Percentiles rank a stretch among this genome's conserved stretches.
Evolutionary conservation across 495 filamentous ascomycete species (phyloP).

Genomic region (Talaromyces ruber): DNA sequence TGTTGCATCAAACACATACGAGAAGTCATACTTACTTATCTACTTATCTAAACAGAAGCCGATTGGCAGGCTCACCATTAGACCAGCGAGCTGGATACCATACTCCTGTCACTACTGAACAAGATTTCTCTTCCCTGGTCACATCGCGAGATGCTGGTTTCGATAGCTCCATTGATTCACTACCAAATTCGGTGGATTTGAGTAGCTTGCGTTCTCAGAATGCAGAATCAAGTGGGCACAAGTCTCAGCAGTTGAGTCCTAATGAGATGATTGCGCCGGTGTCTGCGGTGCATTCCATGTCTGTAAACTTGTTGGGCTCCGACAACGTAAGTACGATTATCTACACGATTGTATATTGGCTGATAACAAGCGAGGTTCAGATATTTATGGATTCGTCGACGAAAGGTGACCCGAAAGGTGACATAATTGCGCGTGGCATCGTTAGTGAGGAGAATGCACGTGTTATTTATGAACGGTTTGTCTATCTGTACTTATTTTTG

Average conservation of each 20-base stretch:
- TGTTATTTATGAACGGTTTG: constrained; percentile 33
- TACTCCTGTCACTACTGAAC: constrained; percentile 22
- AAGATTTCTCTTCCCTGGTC: constrained; percentile 20
- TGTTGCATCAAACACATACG: neutral
- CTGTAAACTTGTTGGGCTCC: constrained; percentile 30
- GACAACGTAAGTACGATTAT: constrained; percentile 18
- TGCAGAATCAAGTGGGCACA: constrained; percentile 19
- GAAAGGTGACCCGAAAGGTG: constrained; percentile 24
- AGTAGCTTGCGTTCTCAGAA: constrained; percentile 17
- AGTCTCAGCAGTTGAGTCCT: constrained; percentile 31
- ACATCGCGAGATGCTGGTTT: constrained; percentile 16
- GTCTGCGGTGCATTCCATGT: constrained; percentile 34
- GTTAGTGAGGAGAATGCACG: constrained; percentile 31
- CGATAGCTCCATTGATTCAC: constrained; percentile 20
- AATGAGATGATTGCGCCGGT: constrained; percentile 36
- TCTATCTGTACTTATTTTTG: neutral
- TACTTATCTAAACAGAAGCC: constrained; percentile 15
- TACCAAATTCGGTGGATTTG: constrained; percentile 15
- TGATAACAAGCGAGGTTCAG: constrained; percentile 7
- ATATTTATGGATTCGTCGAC: constrained; percentile 30
- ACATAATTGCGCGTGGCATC: constrained; percentile 31
- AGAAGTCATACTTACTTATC: constrained; percentile 6
- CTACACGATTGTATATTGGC: too few species aligned
- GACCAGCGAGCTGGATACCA: constrained; percentile 18
- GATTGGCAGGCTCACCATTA: constrained; percentile 16